Evolutionary conservation across 2,329 filamentous ascomycete species (phyloP).

Genomic region (Phyllosticta ampelicida): DNA sequence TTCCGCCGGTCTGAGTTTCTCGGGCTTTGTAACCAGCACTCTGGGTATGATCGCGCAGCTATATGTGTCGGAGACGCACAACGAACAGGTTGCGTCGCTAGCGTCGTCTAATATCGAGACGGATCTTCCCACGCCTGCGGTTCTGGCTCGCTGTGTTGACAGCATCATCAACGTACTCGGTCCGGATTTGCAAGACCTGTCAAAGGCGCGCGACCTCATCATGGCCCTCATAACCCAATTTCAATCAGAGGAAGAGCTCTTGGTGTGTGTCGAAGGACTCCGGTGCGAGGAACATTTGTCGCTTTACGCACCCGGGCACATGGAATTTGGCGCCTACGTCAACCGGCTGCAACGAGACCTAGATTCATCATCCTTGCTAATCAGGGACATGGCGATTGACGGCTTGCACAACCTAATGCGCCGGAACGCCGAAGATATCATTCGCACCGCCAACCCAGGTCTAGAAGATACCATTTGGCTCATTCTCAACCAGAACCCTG

Average conservation of each 20-base stretch:
- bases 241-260: slow-evolving; percentile 58
- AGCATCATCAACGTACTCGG: slow-evolving; percentile 95
- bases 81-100: slow-evolving; percentile 66
- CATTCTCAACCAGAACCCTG: slow-evolving; percentile 65
- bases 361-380: slow-evolving; percentile 53
- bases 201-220: slow-evolving; percentile 85
- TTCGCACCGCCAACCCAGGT: slow-evolving; percentile 61
- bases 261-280: slow-evolving; percentile 66
- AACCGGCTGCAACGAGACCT: slow-evolving; percentile 69
- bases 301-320: slow-evolving; percentile 77
- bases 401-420: slow-evolving; percentile 95
- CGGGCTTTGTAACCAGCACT: slow-evolving; percentile 77
- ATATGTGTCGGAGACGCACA: slow-evolving; percentile 85
- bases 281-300: slow-evolving; percentile 84
- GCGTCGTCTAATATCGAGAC: slow-evolving; percentile 86
- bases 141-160: slow-evolving; percentile 79
- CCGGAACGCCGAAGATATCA: slow-evolving; percentile 71
- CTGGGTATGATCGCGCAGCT: slow-evolving; percentile 90
- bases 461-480: slow-evolving; percentile 91
- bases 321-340: slow-evolving; percentile 78
- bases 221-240: slow-evolving; percentile 78
- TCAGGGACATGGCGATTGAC: slow-evolving; percentile 73
- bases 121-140: slow-evolving; percentile 69
- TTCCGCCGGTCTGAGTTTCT: slow-evolving; percentile 85
- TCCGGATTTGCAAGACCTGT: slow-evolving; percentile 85